phyloP scores from a whole-genome alignment of 108 stramenopile genomes.

The Thalassiosira profunda region DNA sequence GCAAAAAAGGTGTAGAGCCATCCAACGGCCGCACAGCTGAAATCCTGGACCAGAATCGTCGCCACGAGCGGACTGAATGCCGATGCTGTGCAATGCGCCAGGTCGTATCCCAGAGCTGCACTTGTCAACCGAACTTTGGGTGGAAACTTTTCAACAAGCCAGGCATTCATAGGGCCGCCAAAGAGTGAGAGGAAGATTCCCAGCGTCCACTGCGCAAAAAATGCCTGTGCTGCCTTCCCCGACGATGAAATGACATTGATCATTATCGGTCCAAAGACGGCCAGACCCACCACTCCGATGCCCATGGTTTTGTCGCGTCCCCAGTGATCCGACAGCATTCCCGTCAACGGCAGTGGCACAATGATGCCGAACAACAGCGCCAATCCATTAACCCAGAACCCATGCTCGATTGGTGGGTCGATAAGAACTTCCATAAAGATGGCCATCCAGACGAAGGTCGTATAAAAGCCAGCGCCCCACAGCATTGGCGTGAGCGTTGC shows the following conservation, averaged over 20 bases:
- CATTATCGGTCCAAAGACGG: constrained; percentile 49
- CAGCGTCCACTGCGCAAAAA: constrained; percentile 57
- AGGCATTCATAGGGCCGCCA: constrained; percentile 71
- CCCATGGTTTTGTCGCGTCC: constrained; percentile 66
- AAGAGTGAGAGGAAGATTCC: constrained; percentile 61
- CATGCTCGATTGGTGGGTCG: constrained; percentile 58
- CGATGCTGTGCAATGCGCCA: constrained; percentile 62
- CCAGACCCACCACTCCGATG: constrained; percentile 35
- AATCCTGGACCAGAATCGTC: constrained; percentile 53
- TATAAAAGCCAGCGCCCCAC: constrained; percentile 68
- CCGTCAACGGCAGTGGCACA: constrained; percentile 59
- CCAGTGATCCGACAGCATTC: constrained; percentile 51
- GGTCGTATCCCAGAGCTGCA: constrained; percentile 67
- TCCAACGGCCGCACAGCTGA: constrained; percentile 49
- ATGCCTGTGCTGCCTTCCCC: constrained; percentile 42
- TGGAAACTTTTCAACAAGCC: constrained; percentile 72
- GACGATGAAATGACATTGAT: constrained; percentile 47
- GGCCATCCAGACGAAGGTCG: constrained; percentile 73
- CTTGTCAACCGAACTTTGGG: constrained; percentile 59
- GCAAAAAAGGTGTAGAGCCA: constrained; percentile 57
- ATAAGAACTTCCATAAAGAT: constrained; percentile 66
- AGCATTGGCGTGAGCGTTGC: constrained; percentile 71
- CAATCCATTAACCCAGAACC: constrained; percentile 67
- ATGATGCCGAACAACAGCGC: constrained; percentile 58
- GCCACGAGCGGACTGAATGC: constrained; percentile 70